phyloP scores from a whole-genome alignment of 306 rosid genomes.

The Cicer pinnatifidum region DNA sequence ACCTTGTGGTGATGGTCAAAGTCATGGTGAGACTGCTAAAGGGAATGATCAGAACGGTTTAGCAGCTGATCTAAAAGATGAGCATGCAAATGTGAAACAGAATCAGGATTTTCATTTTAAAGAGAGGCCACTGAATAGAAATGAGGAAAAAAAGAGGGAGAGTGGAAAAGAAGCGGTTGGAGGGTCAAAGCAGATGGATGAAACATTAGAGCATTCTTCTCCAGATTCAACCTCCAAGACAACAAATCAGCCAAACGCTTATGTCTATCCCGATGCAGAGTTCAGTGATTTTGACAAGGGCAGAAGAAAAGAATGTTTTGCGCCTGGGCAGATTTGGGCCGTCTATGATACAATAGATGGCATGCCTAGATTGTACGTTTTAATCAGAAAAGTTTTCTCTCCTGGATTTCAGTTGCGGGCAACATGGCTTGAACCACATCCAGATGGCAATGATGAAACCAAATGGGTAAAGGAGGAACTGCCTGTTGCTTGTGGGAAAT shows the following conservation, averaged over 20 bases:
- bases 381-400: slow-evolving; percentile 65
- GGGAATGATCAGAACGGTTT: slow-evolving; percentile 30
- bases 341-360: slow-evolving; percentile 67
- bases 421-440: slow-evolving; percentile 79
- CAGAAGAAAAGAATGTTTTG: slow-evolving; percentile 59
- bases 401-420: slow-evolving; percentile 70
- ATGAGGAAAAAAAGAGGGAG: slow-evolving; percentile 35
- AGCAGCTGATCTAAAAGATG: slow-evolving; percentile 33
- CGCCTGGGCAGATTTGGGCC: slow-evolving; percentile 88
- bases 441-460: slow-evolving; percentile 51
- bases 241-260: slow-evolving; percentile 34
- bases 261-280: slow-evolving; percentile 61
- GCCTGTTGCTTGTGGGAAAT: slow-evolving; percentile 88
- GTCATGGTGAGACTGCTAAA: slow-evolving; percentile 10
- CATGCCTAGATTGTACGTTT: slow-evolving; percentile 90
- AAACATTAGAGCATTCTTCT: slow-evolving; percentile 41
- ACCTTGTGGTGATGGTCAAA: slow-evolving; percentile 43
- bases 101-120: slow-evolving; percentile 40
- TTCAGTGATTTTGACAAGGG: slow-evolving; percentile 67
- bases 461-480: slow-evolving; percentile 55
- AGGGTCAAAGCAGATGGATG: slow-evolving; percentile 40
- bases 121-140: slow-evolving; percentile 47
- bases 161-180: slow-evolving; percentile 43
- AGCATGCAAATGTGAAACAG: slow-evolving; percentile 47
- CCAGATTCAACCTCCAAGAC: slow-evolving; percentile 44